A percentile compares a stretch with the other conserved stretches of the same genome.
Evolutionary conservation across 805 yeast genomes (phyloP).

Genomic region (Pichia deserticola): DNA sequence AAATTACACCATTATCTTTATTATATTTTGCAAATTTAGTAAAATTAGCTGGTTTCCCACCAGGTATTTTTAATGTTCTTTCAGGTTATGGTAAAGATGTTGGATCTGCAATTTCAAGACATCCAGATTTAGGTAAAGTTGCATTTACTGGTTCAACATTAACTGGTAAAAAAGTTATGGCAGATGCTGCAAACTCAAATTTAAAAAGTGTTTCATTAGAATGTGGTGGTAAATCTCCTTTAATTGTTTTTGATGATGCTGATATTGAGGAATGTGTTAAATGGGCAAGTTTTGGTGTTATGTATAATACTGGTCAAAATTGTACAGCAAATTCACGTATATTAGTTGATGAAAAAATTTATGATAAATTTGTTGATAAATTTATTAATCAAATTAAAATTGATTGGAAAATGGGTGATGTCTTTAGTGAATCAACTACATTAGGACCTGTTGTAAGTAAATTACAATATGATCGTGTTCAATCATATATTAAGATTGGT

Average conservation of each 20-base stretch:
- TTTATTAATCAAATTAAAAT: slow-evolving; percentile 39
- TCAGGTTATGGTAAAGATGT: slow-evolving; percentile 65
- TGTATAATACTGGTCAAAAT: slow-evolving; percentile 60
- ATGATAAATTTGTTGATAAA: slow-evolving; percentile 43
- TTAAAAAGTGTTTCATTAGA: slow-evolving; percentile 61
- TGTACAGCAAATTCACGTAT: slow-evolving; percentile 63
- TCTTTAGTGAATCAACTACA: slow-evolving; percentile 39
- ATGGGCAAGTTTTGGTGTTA: slow-evolving; percentile 61
- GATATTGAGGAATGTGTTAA: slow-evolving; percentile 57
- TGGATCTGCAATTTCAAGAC: slow-evolving; percentile 60
- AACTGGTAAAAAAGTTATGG: slow-evolving; percentile 60
- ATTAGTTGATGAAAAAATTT: slow-evolving; percentile 47
- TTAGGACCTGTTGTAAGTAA: slow-evolving; percentile 60
- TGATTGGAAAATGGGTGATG: slow-evolving; percentile 50
- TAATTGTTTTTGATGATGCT: slow-evolving; percentile 56
- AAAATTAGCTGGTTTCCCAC: slow-evolving; percentile 64
- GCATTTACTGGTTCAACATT: slow-evolving; percentile 63
- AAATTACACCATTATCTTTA: slow-evolving; percentile 66
- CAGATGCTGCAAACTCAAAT: slow-evolving; percentile 56
- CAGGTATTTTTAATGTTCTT: slow-evolving; percentile 67
- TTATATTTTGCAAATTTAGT: slow-evolving; percentile 52
- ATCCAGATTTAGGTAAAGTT: slow-evolving; percentile 48
- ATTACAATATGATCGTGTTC: slow-evolving; percentile 47
- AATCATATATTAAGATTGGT: slow-evolving; percentile 37
- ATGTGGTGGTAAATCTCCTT: slow-evolving; percentile 69